Conservation (phyloP, 176 grass and related monocot species). For the Bolboschoenus planiculmis region DNA sequence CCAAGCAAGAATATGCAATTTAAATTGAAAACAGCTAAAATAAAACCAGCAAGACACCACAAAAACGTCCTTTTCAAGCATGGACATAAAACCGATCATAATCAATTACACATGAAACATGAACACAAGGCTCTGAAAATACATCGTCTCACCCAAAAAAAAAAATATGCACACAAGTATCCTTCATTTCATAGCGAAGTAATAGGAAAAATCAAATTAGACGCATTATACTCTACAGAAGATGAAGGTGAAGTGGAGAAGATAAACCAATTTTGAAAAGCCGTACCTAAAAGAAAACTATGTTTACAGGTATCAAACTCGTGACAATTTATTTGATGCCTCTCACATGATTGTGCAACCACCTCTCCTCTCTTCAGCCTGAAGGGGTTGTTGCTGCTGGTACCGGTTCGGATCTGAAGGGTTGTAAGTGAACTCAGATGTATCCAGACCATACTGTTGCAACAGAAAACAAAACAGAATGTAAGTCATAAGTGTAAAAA, state of each 20-base stretch:
- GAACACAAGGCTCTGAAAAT: background rate
- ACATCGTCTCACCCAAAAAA: background rate
- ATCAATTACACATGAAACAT: slow-evolving; percentile 18
- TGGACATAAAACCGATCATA: background rate
- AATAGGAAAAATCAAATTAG: slow-evolving; percentile 5
- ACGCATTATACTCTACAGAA: background rate
- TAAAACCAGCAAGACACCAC: background rate
- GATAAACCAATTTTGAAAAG: slow-evolving; percentile 22
- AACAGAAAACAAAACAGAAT: background rate
- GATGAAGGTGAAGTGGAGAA: slow-evolving; percentile 19
- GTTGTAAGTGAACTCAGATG: slow-evolving; percentile 81
- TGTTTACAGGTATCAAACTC: slow-evolving; percentile 18
- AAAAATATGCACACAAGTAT: slow-evolving; percentile 27
- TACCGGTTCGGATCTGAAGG: slow-evolving; percentile 61
- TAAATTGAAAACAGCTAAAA: background rate
- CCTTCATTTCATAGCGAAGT: slow-evolving; percentile 10
- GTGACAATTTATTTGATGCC: background rate
- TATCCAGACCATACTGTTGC: slow-evolving; percentile 93
- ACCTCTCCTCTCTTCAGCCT: slow-evolving; percentile 55
- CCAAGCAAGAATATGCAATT: background rate
- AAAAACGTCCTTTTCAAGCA: background rate
- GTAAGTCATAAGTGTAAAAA: slow-evolving; percentile 1
- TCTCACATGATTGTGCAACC: slow-evolving; percentile 66
- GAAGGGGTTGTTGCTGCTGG: slow-evolving; percentile 47
- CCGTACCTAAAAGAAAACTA: slow-evolving; percentile 26